Percentiles rank a stretch among this genome's conserved stretches.
Conservation (phyloP, 2,329 filamentous ascomycete genomes). For the Colletotrichum ledebouriae region DNA sequence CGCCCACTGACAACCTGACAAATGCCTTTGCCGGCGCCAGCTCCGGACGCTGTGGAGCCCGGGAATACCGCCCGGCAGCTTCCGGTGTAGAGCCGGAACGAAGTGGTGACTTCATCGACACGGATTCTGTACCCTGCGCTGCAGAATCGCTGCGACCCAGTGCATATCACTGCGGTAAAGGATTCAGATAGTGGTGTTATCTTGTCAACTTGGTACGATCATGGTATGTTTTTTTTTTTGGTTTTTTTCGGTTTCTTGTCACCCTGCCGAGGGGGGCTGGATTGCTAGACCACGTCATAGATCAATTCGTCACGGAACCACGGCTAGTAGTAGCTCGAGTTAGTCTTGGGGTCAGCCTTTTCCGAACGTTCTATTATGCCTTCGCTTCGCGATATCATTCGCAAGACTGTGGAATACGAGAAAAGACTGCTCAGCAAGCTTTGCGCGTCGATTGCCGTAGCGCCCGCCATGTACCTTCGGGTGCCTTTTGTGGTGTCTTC, state of each 20-base stretch:
- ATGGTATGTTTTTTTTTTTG: neutral
- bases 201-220: neutral
- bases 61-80: constrained; percentile 27
- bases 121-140: neutral
- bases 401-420: constrained; percentile 13
- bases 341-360: neutral
- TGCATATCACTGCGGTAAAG: neutral
- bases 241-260: neutral
- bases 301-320: constrained; percentile 1
- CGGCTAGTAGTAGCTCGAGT: constrained; percentile 4
- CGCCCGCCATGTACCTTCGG: constrained; percentile 8
- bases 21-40: constrained; percentile 38
- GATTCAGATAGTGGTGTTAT: neutral
- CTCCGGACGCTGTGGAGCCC: constrained; percentile 30
- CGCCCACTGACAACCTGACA: constrained; percentile 4
- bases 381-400: constrained; percentile 18
- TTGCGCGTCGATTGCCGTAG: constrained; percentile 16
- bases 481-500: constrained; percentile 5
- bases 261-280: neutral
- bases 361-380: neutral
- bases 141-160: neutral
- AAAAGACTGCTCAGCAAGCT: constrained; percentile 12
- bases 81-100: constrained; percentile 23
- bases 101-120: constrained; percentile 43
- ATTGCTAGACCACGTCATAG: constrained; percentile 26